Evolutionary conservation across 179 eudicot species (phyloP).

Genomic region (Beta corolliflora): DNA sequence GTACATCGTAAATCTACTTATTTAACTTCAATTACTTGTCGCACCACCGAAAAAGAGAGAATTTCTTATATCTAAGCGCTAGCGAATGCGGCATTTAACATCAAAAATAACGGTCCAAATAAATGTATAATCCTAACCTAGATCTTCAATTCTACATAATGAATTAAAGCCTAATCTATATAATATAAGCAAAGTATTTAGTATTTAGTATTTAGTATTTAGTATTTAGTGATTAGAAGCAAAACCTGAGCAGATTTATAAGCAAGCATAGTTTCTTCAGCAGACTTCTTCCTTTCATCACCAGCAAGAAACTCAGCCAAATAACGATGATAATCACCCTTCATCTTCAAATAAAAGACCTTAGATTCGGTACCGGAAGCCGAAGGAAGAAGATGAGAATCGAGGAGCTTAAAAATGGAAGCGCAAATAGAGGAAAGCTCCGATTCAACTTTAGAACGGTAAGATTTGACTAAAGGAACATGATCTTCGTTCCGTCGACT

Average conservation of each 20-base stretch:
- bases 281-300: conserved; percentile 26
- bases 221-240: no score
- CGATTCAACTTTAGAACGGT: conserved; percentile 26
- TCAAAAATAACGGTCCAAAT: no score
- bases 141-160: no score
- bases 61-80: no score
- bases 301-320: conserved; percentile 29
- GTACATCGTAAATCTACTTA: no score
- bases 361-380: conserved; percentile 22
- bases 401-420: conserved; percentile 24
- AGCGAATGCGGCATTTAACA: no score
- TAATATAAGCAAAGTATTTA: no score
- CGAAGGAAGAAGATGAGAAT: conserved; percentile 28
- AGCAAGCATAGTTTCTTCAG: conserved; percentile 31
- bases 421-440: conserved; percentile 24
- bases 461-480: conserved; percentile 7
- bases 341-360: conserved; percentile 34
- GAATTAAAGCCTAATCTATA: no score
- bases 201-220: no score
- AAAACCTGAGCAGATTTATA: conserved; percentile 33
- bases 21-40: no score
- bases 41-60: not conserved
- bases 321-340: conserved; percentile 37
- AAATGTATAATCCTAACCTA: no score
- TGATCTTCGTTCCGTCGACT: conserved; percentile 22